These are phyloP conservation scores for Aristolochia contorta DNA, from an alignment of 164 flowering plant species.

Conservation along the genomic window DNA sequence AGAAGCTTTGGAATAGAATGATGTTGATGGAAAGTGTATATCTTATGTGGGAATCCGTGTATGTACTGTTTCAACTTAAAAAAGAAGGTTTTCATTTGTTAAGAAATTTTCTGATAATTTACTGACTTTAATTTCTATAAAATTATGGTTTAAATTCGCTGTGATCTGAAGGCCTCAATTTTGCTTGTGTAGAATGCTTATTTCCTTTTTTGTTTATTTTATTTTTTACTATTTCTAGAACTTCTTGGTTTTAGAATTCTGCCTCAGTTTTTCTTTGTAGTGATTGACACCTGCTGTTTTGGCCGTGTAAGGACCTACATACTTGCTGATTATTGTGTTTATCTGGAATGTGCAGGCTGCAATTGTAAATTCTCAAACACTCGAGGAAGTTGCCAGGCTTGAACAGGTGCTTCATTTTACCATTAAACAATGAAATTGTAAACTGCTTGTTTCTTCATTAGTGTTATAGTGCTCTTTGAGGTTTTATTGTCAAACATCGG, in stretches of 20 bases:
- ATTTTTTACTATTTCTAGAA: too few relatives aligned
- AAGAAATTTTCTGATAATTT: too few relatives aligned
- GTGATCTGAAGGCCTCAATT: too few relatives aligned
- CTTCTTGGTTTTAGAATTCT: background rate
- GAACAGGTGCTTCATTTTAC: slow-evolving; percentile 52
- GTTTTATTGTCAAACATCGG: background rate
- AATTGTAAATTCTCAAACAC: slow-evolving; percentile 91
- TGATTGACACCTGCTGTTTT: background rate
- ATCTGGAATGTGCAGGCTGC: slow-evolving; percentile 65
- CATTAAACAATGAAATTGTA: background rate
- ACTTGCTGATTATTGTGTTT: background rate
- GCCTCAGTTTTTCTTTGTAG: background rate
- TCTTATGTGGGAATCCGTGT: too few relatives aligned
- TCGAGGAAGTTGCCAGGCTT: slow-evolving; percentile 96
- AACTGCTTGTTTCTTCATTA: background rate
- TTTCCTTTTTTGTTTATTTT: too few relatives aligned
- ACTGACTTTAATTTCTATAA: too few relatives aligned
- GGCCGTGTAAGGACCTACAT: background rate
- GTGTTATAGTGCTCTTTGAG: background rate
- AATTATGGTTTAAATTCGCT: too few relatives aligned
- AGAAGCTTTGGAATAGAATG: too few relatives aligned
- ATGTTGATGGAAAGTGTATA: too few relatives aligned
- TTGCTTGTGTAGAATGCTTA: too few relatives aligned
- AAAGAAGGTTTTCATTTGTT: too few relatives aligned
- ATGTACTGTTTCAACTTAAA: too few relatives aligned